These are phyloP conservation scores for Pseudognaphalium luteoalbum DNA, from an alignment of 129 eudicot genomes.

Conservation along the genomic window DNA sequence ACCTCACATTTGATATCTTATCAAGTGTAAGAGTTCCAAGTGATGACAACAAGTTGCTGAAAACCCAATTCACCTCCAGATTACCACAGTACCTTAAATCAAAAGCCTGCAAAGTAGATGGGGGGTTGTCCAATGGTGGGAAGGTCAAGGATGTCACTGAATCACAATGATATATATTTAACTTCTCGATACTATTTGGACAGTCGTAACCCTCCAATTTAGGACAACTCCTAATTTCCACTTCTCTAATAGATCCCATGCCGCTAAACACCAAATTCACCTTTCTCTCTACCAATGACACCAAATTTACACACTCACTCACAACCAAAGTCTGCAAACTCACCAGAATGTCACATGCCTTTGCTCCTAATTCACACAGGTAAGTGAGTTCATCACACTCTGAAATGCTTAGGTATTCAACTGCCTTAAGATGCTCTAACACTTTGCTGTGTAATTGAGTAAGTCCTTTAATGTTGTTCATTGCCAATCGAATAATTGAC, in stretches of 20 bases:
- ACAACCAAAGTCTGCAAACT: too few relatives aligned
- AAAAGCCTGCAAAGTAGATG: constrained; percentile 18
- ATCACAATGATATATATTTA: constrained; percentile 6
- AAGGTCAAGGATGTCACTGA: constrained; percentile 17
- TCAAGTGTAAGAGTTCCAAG: constrained; percentile 1
- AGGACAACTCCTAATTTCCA: background rate
- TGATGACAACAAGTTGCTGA: constrained; percentile 19
- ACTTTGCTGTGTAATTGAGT: too few relatives aligned
- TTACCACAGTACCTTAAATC: constrained; percentile 3
- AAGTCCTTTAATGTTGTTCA: too few relatives aligned
- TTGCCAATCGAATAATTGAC: too few relatives aligned
- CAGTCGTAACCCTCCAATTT: constrained; percentile 12
- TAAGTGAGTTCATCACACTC: background rate
- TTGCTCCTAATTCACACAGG: background rate
- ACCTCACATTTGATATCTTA: background rate
- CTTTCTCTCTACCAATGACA: too few relatives aligned
- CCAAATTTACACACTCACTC: too few relatives aligned
- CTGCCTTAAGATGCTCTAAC: too few relatives aligned
- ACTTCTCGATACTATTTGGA: constrained; percentile 15
- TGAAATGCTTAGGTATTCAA: background rate
- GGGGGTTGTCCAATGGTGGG: constrained; percentile 14
- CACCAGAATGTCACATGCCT: too few relatives aligned
- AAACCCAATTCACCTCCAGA: constrained; percentile 21
- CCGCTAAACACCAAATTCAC: too few relatives aligned
- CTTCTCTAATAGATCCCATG: background rate